Evolutionary conservation across 108 stramenopile species (phyloP).

Genomic region (Craspedostauros australis): DNA sequence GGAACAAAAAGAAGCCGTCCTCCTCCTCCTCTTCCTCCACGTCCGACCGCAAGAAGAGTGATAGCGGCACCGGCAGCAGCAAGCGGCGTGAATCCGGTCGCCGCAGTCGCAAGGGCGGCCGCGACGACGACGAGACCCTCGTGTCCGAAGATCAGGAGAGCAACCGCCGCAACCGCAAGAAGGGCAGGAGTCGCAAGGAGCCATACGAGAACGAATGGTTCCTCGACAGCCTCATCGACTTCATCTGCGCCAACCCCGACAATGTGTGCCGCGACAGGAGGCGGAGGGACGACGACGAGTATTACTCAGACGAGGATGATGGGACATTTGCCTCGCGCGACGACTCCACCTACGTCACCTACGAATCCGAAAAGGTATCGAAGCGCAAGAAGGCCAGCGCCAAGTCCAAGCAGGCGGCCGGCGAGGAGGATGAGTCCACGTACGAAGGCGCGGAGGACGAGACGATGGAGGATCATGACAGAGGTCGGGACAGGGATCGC

Average conservation of each 20-base stretch:
- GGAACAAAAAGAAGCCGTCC: slow-evolving; percentile 2
- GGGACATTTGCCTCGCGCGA: slow-evolving; percentile 38
- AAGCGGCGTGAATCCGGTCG: slow-evolving; percentile 8
- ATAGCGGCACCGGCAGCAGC: slow-evolving; percentile 14
- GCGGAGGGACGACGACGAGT: slow-evolving; percentile 46
- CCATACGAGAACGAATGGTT: slow-evolving; percentile 74
- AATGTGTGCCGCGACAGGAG: slow-evolving; percentile 52
- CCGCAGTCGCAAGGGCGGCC: slow-evolving; percentile 1
- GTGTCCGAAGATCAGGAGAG: slow-evolving; percentile 45
- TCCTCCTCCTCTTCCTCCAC: background rate
- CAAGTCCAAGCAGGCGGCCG: slow-evolving; percentile 2
- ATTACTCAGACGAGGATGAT: slow-evolving; percentile 56
- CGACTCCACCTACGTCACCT: slow-evolving; percentile 72
- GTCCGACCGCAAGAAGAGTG: slow-evolving; percentile 13
- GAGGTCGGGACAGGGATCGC: too few relatives aligned
- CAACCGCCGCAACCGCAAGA: slow-evolving; percentile 21
- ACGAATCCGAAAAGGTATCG: slow-evolving; percentile 35
- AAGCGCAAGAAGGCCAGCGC: slow-evolving; percentile 26
- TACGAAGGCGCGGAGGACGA: slow-evolving; percentile 31
- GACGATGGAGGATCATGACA: slow-evolving; percentile 5
- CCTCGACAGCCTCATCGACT: slow-evolving; percentile 80
- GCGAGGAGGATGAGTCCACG: slow-evolving; percentile 14
- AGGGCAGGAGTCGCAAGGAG: slow-evolving; percentile 36
- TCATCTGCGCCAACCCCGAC: slow-evolving; percentile 69
- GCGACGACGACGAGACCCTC: slow-evolving; percentile 52